Evolutionary conservation across 2,329 filamentous ascomycete species (phyloP).

Genomic region (Knoxdaviesia capensis): DNA sequence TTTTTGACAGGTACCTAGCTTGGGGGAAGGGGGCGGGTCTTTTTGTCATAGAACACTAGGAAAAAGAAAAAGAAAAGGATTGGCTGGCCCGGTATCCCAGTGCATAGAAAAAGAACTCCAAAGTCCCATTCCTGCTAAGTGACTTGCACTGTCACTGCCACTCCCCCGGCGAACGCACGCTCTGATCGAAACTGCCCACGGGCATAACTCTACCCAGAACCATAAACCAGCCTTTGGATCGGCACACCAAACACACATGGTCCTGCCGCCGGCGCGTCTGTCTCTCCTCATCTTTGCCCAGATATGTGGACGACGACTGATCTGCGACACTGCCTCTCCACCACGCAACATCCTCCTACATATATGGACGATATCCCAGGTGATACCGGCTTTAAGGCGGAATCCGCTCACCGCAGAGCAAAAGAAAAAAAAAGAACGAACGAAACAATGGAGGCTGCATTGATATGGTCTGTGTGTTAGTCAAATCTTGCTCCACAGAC

Average conservation of each 20-base stretch:
- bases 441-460: neutral
- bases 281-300: neutral
- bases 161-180: no score
- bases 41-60: neutral
- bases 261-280: neutral
- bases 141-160: no score
- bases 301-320: neutral
- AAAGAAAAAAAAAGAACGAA: neutral
- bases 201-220: neutral
- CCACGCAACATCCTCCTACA: no score
- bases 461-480: neutral
- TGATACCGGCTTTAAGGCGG: neutral
- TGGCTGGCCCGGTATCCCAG: neutral
- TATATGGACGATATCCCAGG: neutral
- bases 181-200: neutral
- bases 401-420: neutral
- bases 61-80: neutral
- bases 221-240: neutral
- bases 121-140: no score
- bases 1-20: no score
- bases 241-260: neutral
- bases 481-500: neutral
- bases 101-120: no score
- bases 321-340: no score
- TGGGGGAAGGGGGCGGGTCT: conserved; percentile 1